These are phyloP conservation scores for Aspergillus aculeatinus DNA, from an alignment of 2,329 filamentous ascomycete species.

Conservation along the genomic window DNA sequence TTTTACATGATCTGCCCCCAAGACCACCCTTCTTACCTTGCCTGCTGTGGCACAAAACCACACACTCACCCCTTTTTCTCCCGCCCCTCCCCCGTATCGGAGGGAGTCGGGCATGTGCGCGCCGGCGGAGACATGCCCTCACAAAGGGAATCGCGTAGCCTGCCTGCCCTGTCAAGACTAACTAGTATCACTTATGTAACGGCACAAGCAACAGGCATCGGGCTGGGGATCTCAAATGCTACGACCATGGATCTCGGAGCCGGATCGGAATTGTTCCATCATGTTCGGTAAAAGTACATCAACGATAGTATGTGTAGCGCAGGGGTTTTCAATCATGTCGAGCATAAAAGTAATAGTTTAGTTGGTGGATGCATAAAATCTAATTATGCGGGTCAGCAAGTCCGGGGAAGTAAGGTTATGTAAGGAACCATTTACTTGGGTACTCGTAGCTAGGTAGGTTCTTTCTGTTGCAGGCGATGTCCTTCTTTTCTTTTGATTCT, in stretches of 20 bases:
- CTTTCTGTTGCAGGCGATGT: neutral
- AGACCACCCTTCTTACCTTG: neutral
- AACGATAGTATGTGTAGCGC: neutral
- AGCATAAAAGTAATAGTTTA: neutral
- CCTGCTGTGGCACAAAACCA: neutral
- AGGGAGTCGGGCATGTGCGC: neutral
- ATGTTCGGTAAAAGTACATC: neutral
- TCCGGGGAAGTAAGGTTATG: constrained; percentile 6
- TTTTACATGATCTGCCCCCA: neutral
- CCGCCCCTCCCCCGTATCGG: neutral
- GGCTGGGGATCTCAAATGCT: neutral
- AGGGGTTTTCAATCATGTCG: neutral
- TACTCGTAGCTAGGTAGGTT: neutral
- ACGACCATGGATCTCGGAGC: neutral
- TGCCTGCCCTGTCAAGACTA: too few relatives aligned
- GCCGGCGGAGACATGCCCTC: neutral
- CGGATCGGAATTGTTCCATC: neutral
- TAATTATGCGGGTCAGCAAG: neutral
- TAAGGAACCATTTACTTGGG: constrained; percentile 6
- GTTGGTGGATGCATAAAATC: neutral
- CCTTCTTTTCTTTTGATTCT: neutral
- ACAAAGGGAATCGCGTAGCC: too few relatives aligned
- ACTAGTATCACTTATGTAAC: too few relatives aligned
- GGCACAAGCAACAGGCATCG: neutral
- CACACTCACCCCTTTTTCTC: constrained; percentile 6